phyloP scores from a whole-genome alignment of 768 basidiomycete species.

The Leucocoprinus leucothites region DNA sequence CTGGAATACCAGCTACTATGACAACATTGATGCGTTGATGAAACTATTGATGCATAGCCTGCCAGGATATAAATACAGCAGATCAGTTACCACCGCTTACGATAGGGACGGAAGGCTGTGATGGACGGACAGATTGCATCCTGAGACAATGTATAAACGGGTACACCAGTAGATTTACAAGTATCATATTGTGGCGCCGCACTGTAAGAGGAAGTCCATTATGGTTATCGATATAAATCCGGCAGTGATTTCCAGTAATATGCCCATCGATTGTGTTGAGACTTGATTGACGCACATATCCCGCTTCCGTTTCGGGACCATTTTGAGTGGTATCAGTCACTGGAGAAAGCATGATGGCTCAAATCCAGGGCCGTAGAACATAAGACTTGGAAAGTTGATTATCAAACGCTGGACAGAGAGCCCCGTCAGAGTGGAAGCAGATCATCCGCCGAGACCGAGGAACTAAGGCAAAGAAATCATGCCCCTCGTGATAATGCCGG shows the following conservation, averaged over 20 bases:
- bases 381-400: neutral
- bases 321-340: neutral
- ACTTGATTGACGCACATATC: neutral
- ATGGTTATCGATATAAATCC: slow-evolving; percentile 6
- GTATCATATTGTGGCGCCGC: neutral
- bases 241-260: neutral
- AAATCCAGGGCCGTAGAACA: neutral
- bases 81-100: slow-evolving; percentile 1
- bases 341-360: neutral
- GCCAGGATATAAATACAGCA: slow-evolving; percentile 8
- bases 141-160: slow-evolving; percentile 3
- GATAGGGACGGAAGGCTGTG: slow-evolving; percentile 11
- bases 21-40: slow-evolving; percentile 14
- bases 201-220: neutral
- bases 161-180: slow-evolving; percentile 2
- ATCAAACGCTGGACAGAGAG: too few species aligned
- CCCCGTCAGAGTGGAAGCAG: too few species aligned
- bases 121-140: slow-evolving; percentile 11
- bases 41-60: slow-evolving; percentile 13
- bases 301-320: neutral
- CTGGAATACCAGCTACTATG: slow-evolving; percentile 10
- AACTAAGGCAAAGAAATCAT: neutral
- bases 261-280: slow-evolving; percentile 11
- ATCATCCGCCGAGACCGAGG: slow-evolving; percentile 9
- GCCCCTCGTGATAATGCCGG: slow-evolving; percentile 4